Base-by-base conservation (phyloP, 2,329 filamentous ascomycete species). In the Colletotrichum orchidophilum region DNA sequence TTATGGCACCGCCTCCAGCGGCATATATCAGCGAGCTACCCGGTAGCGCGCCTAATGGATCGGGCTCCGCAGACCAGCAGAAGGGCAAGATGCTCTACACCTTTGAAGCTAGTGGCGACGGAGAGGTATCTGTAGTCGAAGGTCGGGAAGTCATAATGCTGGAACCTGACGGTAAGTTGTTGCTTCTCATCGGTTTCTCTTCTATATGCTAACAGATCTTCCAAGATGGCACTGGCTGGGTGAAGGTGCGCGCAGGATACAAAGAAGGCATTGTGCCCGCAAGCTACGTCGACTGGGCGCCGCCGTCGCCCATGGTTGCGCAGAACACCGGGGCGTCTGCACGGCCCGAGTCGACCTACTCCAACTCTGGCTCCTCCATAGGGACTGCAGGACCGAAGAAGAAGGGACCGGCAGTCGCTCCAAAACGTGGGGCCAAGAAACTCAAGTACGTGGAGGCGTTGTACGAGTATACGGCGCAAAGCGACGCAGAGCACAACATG, bases 391-490 rank as follows among this genome's bases (percentile, higher is more conserved):
- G 76, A 6, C 73, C 83, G 3, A 97, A 95, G 85, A 97, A 97
- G 82, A 95, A 97, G 80, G 95, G 95, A 0, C 95, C 95, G 0
- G 95, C 92, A 0, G 96, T 99, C 5, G 96, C 96, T 15, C 96
- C 96, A 4, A 92, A 92, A 75, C 90, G 95, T 11, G 95, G 95
- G 15, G 95, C 95, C 4, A 98, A 97, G 89, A 97, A 97, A 80
- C 86, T 98, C 42, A 94, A 93, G 78, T 97, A 98, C 77, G 96
- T 97, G 1, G 93, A 97, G 79, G 96, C 96, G 1, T 75, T 98
- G 76, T 99, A 98, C 80, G 94, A 96, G 61, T 99, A 99, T 80
- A 87, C 91, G 62, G 94, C 96, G 21, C 92, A 94, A 76, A 95
- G 91, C 75, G 94, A 97, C 6, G 89, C 90, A 8, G 96, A 99